Percentiles rank a stretch among this genome's conserved stretches.
These are phyloP conservation scores for Trichoderma brevicompactum DNA, from an alignment of 2,329 filamentous ascomycete species.

Conservation along the genomic window DNA sequence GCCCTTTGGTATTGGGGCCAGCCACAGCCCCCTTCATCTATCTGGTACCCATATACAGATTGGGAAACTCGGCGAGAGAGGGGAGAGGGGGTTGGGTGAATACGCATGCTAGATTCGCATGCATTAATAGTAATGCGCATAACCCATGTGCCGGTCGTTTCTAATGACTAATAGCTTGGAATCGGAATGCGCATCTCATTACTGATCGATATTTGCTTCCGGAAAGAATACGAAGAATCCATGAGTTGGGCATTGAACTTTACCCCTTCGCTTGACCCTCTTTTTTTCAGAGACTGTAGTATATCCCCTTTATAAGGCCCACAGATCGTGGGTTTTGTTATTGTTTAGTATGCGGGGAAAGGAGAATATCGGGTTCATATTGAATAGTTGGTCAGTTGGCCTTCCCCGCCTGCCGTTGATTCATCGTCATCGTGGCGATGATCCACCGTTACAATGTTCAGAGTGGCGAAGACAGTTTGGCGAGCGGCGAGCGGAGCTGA, in stretches of 20 bases:
- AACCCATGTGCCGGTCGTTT: neutral
- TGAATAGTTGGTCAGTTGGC: neutral
- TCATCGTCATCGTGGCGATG: conserved; percentile 22
- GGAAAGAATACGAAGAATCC: neutral
- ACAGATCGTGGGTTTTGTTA: neutral
- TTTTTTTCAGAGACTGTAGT: too few species aligned
- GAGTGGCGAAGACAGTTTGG: neutral
- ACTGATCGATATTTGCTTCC: neutral
- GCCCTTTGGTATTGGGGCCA: neutral
- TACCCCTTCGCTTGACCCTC: neutral
- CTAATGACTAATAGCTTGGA: conserved; percentile 1
- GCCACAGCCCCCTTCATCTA: neutral
- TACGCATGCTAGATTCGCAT: neutral
- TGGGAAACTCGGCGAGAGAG: conserved; percentile 22
- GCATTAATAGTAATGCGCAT: neutral
- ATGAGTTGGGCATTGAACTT: too few species aligned
- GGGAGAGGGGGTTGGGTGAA: neutral
- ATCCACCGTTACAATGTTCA: neutral
- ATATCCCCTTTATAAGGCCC: neutral
- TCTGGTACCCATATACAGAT: neutral
- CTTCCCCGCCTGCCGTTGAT: neutral
- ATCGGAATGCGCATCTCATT: neutral
- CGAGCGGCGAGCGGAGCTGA: neutral
- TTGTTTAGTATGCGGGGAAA: conserved; percentile 6
- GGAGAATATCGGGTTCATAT: neutral